Evolutionary conservation across 805 yeast species (phyloP), one percentile per base, ranked within the genome.

Genomic region (Starmerella apis): DNA sequence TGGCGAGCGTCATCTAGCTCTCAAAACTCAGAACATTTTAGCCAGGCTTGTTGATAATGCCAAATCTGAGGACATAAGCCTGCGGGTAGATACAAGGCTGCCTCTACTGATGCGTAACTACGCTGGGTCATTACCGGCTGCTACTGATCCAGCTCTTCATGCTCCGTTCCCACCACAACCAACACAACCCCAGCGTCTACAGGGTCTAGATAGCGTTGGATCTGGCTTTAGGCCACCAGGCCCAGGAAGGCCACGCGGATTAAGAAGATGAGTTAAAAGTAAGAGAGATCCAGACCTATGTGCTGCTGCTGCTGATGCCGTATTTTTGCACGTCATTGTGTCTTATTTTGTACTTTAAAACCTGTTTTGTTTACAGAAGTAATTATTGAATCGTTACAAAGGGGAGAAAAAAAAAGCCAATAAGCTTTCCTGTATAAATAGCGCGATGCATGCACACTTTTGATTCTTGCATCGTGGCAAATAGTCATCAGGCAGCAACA

Each of bases 61-160:
- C 48, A 60, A 51, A 9, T 16, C 41, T 24, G 56, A 49, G 14
- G 44, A 42, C 22, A 60, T 63, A 6, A 47, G 47, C n/a, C 46
- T 47, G 20, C 53, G 48, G 13, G 45, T 64, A 35, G 60, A 65
- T n/a, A 44, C 59, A 14, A 50, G 63, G 25, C 63, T 88, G 43
- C 94, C 95, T 0, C 80, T 83, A 0, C 71, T 83, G 50, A 79
- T 79, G 61, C 76, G 80, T 22, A 85, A 81, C 56, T 87, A 85
- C 61, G 68, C 76, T 32, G 96, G 96, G 43, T 74, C 82, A 1
- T 71, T 88, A 60, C 96, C 96, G 13, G 51, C 55, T 4, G 56
- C 51, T 19, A 42, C 57, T 3, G 58, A 55, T 32, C 52, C 57
- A 5, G 36, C 49, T 8, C 41, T 46, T 27, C 49, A 43, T 14